Evolutionary conservation across 305 asterid species (phyloP), one percentile per base, ranked within the genome.

Genomic region (Fraxinus velutina): DNA sequence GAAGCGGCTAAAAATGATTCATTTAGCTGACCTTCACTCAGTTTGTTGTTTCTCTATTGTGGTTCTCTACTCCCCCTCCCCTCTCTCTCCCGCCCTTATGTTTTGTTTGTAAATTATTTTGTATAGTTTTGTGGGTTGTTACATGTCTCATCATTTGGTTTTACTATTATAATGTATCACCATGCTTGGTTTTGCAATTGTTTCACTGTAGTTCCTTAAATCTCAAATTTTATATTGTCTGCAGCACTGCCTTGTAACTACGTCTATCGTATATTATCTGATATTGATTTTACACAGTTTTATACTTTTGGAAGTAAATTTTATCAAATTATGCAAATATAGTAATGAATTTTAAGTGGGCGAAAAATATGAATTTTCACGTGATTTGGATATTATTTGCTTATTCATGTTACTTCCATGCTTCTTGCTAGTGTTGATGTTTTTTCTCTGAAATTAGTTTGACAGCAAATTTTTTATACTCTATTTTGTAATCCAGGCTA

Each of bases 401-500:
- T 64, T 22, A 62, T 64, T 64, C 33, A 24, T 21, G n/a, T 64
- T 24, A 64, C 17, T 24, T 64, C 33, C 72, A 24, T 24, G 33
- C 73, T 64, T 24, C 33, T 5, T 64, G 33, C 2, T 8, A 29
- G 29, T 6, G 8, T 52, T 52, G 64, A 74, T 73, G 77, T 76
- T 29, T 27, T 76, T 42, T 52, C 34, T 68, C 78, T 78, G 86
- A 66, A 75, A 71, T 62, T 81, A 34, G 75, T 70, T 52, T 29
- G 62, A 57, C 66, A 13, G 24, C 75, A 33, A 79, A 34, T 64
- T 81, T 66, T 78, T 79, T 62, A 37, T 33, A 42, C 76, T 77
- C 47, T 89, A 13, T 81, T 78, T 24, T 79, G 42, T 75, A 39
- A 79, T 81, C 83, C 93, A 96, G 98, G 88, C 86, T 94, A 84